Evolutionary conservation across 306 rosid genomes (phyloP), one percentile per base, ranked within the genome.

Genomic region (Glycine latifolia): DNA sequence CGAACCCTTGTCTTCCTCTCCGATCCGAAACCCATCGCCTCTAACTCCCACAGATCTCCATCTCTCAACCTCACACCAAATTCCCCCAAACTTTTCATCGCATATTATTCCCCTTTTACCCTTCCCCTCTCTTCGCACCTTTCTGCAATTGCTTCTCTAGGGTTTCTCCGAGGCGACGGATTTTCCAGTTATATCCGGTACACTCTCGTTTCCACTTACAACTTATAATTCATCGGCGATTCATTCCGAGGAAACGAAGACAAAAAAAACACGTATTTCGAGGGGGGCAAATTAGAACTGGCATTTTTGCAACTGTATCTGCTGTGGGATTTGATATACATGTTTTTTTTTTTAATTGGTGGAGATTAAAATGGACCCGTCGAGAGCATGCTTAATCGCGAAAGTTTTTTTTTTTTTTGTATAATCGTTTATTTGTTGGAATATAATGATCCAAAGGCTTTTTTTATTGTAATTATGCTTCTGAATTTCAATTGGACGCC

Each of bases 111-210:
- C 12, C 3, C 1, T 56, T 7, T 14, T 10, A 1, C 60, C 31
- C 31, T 26, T 26, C 10, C 4, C 3, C 9, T 3, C 4, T 16
- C 53, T 7, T 53, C 68, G 47, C 48, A 5, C 15, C 80, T 77
- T 54, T 62, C 63, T 52, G 70, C 67, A 67, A 80, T 79, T 78
- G 74, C 66, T 60, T 11, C 59, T 17, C 84, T 90, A 90, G 94
- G 97, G 94, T 91, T 88, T 87, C 87, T 75, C 37, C 82, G 78
- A 82, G 87, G 90, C 92, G 74, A 80, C 92, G 79, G 53, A 39
- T 73, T 67, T 55, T n/a, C 63, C n/a, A 10, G 12, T 50, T 31
- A 14, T 52, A 37, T 46, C 50, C n/a, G 66, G 79, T 70, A 10
- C 77, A 16, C 69, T 61, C 37, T 53, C 56, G 15, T 20, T 66